Percentiles rank a stretch among this genome's conserved stretches.
phyloP scores from a whole-genome alignment of 2,329 filamentous ascomycete genomes.

The Claviceps quebecensis region DNA sequence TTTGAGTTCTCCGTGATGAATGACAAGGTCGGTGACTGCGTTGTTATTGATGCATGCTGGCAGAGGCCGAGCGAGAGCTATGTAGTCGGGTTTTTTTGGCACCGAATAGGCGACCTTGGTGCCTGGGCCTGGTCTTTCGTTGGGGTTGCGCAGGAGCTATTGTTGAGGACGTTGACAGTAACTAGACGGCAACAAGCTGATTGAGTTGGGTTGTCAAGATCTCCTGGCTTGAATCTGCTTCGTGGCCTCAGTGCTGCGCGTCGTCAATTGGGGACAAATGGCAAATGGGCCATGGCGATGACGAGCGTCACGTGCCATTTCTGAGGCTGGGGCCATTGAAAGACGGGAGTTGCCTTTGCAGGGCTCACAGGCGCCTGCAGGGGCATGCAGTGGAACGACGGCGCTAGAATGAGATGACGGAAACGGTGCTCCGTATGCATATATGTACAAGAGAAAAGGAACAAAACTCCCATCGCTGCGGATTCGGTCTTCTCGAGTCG shows the following conservation, averaged over 20 bases:
- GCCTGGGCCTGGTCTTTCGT: neutral
- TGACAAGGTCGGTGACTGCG: neutral
- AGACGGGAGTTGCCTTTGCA: neutral
- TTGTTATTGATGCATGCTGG: conserved; percentile 3
- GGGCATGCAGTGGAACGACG: neutral
- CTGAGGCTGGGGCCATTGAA: neutral
- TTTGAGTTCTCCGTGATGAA: neutral
- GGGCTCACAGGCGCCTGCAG: neutral
- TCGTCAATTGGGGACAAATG: neutral
- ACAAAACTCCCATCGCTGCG: too few relatives aligned
- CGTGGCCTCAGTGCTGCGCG: neutral
- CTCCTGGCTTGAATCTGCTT: neutral
- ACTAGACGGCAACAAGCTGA: neutral
- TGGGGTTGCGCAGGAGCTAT: neutral
- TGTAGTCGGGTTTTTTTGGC: neutral
- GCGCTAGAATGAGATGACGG: too few relatives aligned
- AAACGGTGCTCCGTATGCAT: too few relatives aligned
- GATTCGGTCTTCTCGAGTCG: too few relatives aligned
- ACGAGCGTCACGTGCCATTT: conserved; percentile 4
- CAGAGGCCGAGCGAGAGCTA: neutral
- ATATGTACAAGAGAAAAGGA: too few relatives aligned
- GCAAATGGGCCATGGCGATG: neutral
- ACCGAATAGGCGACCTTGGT: neutral
- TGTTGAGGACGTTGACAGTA: neutral
- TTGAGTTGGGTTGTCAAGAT: neutral